Percentiles rank a stretch among this genome's conserved stretches.
These are phyloP conservation scores for Echria macrotheca DNA, from an alignment of 495 filamentous ascomycete genomes.

Conservation along the genomic window DNA sequence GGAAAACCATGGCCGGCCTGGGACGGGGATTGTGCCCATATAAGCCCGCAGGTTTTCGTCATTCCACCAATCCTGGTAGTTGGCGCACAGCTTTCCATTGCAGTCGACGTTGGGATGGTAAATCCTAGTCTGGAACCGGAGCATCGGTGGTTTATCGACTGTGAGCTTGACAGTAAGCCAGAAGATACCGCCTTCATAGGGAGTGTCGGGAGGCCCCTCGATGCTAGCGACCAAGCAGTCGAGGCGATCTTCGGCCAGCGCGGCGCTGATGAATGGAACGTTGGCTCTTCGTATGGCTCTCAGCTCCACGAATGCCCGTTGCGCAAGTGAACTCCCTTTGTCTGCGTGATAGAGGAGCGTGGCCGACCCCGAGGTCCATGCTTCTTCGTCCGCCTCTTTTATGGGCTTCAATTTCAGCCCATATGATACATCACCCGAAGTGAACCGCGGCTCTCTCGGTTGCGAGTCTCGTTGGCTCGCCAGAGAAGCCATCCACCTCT, in stretches of 20 bases:
- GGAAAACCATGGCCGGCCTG: background rate
- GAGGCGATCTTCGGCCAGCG: constrained; percentile 5
- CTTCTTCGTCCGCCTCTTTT: background rate
- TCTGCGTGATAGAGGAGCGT: constrained; percentile 14
- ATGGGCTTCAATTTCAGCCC: background rate
- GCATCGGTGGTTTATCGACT: background rate
- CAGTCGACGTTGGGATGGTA: constrained; percentile 6
- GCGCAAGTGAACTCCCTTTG: constrained; percentile 1
- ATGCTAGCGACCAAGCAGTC: constrained; percentile 13
- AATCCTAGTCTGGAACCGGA: constrained; percentile 7
- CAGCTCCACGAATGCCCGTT: constrained; percentile 15
- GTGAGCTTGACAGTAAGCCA: constrained; percentile 7
- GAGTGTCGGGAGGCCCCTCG: constrained; percentile 18
- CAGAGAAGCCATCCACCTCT: constrained; percentile 1
- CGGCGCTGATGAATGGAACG: constrained; percentile 17
- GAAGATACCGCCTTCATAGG: constrained; percentile 16
- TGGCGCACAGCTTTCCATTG: background rate
- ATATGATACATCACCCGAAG: background rate
- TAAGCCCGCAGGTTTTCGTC: background rate
- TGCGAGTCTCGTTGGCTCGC: background rate
- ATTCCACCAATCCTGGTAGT: constrained; percentile 8
- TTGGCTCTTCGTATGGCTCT: constrained; percentile 10
- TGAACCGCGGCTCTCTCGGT: background rate
- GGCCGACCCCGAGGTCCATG: background rate
- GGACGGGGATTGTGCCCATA: background rate